Evolutionary conservation across 106 monocot genomes (phyloP).

Genomic region (Acorus calamus): DNA sequence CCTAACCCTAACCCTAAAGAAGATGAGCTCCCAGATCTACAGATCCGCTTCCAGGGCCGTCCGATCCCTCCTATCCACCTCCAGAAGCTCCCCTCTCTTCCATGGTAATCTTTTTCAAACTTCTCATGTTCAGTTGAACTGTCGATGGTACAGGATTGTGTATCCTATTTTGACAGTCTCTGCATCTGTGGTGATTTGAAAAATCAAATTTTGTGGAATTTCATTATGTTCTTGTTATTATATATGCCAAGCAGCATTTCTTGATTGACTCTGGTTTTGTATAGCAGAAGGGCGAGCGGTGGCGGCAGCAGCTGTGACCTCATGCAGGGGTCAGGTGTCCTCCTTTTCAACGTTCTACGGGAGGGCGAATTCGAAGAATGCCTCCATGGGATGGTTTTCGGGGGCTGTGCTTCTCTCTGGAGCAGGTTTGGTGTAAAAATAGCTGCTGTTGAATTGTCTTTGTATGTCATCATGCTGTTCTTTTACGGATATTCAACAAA

Average conservation of each 20-base stretch:
- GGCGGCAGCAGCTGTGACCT: slow-evolving; percentile 31
- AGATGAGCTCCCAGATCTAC: slow-evolving; percentile 40
- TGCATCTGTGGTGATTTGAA: no score
- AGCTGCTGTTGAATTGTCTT: no score
- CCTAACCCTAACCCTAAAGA: slow-evolving; percentile 6
- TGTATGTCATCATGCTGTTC: no score
- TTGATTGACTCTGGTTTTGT: no score
- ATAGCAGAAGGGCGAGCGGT: slow-evolving; percentile 34
- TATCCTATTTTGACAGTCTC: no score
- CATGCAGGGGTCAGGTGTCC: slow-evolving; percentile 24
- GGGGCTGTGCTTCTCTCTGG: slow-evolving; percentile 42
- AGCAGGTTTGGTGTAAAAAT: slow-evolving; percentile 31
- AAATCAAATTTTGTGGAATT: no score
- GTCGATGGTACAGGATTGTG: no score
- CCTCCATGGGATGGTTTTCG: slow-evolving; percentile 35
- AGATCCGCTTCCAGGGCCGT: slow-evolving; percentile 38
- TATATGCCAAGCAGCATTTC: no score
- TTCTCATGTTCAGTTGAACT: no score
- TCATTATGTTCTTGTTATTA: no score
- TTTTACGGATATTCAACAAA: no score
- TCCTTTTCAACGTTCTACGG: slow-evolving; percentile 33
- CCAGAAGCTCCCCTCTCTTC: slow-evolving; percentile 22
- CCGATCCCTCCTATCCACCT: slow-evolving; percentile 35
- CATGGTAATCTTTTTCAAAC: slow-evolving; percentile 9
- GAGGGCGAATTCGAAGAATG: slow-evolving; percentile 13